Base-by-base conservation (phyloP, 2,329 filamentous ascomycete genomes). In the Zasmidium angulare region DNA sequence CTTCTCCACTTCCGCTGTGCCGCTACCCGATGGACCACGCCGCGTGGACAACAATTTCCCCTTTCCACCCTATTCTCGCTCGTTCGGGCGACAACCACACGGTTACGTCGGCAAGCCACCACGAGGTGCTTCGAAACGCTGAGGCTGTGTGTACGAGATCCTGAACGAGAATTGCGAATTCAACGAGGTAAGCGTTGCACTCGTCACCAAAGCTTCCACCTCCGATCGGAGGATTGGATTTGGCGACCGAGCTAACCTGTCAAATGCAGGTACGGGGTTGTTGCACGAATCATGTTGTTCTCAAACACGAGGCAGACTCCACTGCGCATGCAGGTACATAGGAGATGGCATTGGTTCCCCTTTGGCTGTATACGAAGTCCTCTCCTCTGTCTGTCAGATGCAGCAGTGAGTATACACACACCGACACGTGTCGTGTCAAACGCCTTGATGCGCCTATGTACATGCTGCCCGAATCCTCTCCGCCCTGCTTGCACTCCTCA, bases 391-490 rank as follows among this genome's bases (percentile, higher is more conserved):
- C 26, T 29, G 6, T 43, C 36, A 43, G n/a, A 43, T 43, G 36
- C 26, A 29, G 26, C 11, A 29, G 40, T 50, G 24, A 48, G 43
- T 17, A 50, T 60, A 56, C 49, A 56, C 36, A 19, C 36, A n/a
- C 36, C 7, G 31, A 60, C 53, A 54, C 58, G 46, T 26, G 31
- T 14, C 47, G 47, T 53, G 29, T 59, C 21, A 60, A 29, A 60
- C 58, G 58, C 58, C 58, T 46, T 20, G n/a, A 36, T 56, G 49
- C 50, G 58, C 53, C 55, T 60, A 60, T 60, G 23, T 60, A 60
- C 58, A 60, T 19, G 36, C 11, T 43, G 14, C 36, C 36, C 36
- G 26, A 43, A 10, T 43, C 36, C 36, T 43, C 36, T 17, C n/a
- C 36, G 3, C 36, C n/a, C 11, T 43, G n/a, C n/a, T 7, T 19